These are phyloP conservation scores for Phlebiopsis flavidoalba DNA, from an alignment of 768 basidiomycete genomes.

Conservation along the genomic window DNA sequence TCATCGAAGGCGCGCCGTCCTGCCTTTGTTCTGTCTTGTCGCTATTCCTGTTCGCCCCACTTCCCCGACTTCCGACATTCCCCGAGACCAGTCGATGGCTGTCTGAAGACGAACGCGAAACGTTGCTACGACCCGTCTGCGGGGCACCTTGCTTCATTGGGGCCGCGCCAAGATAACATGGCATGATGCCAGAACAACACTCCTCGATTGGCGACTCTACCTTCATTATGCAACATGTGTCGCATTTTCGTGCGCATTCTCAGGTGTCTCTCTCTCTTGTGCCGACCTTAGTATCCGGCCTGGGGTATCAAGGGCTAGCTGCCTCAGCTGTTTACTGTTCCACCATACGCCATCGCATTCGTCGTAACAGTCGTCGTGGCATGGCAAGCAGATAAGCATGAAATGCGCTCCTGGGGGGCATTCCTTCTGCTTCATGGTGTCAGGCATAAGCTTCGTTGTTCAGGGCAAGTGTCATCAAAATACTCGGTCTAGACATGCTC, in stretches of 20 bases:
- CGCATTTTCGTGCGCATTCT: conserved; percentile 52
- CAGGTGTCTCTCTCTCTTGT: conserved; percentile 67
- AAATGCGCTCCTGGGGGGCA: conserved; percentile 13
- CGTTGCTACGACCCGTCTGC: conserved; percentile 44
- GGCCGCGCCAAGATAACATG: conserved; percentile 56
- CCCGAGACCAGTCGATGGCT: conserved; percentile 54
- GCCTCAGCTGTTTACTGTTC: conserved; percentile 65
- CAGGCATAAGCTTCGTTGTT: conserved; percentile 15
- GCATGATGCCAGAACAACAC: conserved; percentile 46
- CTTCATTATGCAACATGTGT: conserved; percentile 55
- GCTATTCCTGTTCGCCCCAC: conserved; percentile 46
- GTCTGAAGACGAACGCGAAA: conserved; percentile 53
- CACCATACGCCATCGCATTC: conserved; percentile 49
- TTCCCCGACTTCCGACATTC: no score
- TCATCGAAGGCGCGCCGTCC: conserved; percentile 61
- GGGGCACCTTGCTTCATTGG: conserved; percentile 18
- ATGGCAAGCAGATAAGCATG: conserved; percentile 16
- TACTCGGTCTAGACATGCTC: neutral
- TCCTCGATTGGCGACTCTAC: conserved; percentile 66
- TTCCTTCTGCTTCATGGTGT: conserved; percentile 14
- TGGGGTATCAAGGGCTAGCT: conserved; percentile 50
- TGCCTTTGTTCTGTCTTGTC: conserved; percentile 49
- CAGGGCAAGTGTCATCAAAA: conserved; percentile 7
- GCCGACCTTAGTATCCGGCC: neutral
- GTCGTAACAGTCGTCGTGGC: conserved; percentile 19